These are phyloP conservation scores for Gaertneriomyces sp. DNA, from an alignment of 192 early-diverging fungal genomes.

Conservation along the genomic window DNA sequence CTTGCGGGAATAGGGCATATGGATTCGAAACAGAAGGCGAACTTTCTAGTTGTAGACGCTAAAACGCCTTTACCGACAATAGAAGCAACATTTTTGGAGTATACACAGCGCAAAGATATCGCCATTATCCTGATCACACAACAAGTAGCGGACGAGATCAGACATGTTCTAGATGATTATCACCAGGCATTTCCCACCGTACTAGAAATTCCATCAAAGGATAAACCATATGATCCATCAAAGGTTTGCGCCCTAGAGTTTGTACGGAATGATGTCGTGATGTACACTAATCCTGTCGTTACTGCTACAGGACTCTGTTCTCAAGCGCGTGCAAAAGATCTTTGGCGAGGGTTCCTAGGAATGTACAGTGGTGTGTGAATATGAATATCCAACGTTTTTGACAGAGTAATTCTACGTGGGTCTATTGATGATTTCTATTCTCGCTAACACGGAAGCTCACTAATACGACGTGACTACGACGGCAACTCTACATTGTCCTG, in stretches of 20 bases:
- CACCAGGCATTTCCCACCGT: slow-evolving; percentile 92
- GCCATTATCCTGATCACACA: slow-evolving; percentile 98
- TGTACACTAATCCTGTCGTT: not conserved
- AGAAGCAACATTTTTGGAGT: slow-evolving; percentile 71
- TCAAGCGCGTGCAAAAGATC: slow-evolving; percentile 50
- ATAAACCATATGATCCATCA: slow-evolving; percentile 91
- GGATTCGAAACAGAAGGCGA: slow-evolving; percentile 84
- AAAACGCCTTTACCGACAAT: slow-evolving; percentile 53
- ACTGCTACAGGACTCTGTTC: slow-evolving; percentile 43
- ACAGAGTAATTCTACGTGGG: no score
- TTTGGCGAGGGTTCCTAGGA: slow-evolving; percentile 43
- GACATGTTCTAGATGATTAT: slow-evolving; percentile 85
- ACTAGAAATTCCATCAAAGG: slow-evolving; percentile 98
- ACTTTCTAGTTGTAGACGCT: slow-evolving; percentile 85
- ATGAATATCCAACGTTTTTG: no score
- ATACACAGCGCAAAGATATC: slow-evolving; percentile 91
- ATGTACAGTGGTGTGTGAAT: no score
- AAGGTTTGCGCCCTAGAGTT: slow-evolving; percentile 36
- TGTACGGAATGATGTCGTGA: not conserved
- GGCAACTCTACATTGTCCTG: no score
- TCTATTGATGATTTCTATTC: no score
- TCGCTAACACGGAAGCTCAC: no score
- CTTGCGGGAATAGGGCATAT: slow-evolving; percentile 96
- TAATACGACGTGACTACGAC: no score
- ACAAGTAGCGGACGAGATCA: slow-evolving; percentile 90